A percentile compares a stretch with the other conserved stretches of the same genome.
Evolutionary conservation across 106 monocot species (phyloP).

Genomic region (Phalaenopsis aphrodite): DNA sequence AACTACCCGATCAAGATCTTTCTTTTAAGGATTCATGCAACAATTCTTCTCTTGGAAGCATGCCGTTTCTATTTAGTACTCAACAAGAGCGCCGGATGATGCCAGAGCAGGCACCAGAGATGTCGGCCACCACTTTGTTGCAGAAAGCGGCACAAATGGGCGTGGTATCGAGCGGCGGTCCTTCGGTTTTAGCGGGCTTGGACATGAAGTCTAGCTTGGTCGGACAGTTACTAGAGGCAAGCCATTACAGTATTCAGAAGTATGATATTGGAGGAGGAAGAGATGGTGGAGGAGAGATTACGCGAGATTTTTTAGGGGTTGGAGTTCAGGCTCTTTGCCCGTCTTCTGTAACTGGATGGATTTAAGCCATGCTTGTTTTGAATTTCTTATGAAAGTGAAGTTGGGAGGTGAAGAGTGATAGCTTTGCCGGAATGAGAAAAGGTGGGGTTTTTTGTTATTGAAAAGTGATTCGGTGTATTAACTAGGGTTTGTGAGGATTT

Average conservation of each 20-base stretch:
- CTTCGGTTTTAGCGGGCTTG: slow-evolving; percentile 8
- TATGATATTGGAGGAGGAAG: slow-evolving; percentile 3
- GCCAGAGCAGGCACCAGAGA: slow-evolving; percentile 8
- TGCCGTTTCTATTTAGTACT: slow-evolving; percentile 26
- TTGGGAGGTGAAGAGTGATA: not conserved
- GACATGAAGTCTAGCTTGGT: slow-evolving; percentile 17
- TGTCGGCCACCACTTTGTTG: slow-evolving; percentile 52
- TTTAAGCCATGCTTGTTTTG: slow-evolving; percentile 7
- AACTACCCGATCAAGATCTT: not conserved
- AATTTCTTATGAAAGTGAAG: no score
- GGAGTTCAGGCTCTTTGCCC: slow-evolving; percentile 34
- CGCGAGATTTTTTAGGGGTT: slow-evolving; percentile 43
- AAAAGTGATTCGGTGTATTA: not conserved
- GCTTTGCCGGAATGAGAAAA: not conserved
- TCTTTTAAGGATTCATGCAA: slow-evolving; percentile 1
- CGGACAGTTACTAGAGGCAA: not conserved
- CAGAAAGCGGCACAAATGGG: slow-evolving; percentile 57
- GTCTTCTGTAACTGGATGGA: slow-evolving; percentile 35
- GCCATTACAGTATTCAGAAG: slow-evolving; percentile 7
- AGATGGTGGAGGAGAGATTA: slow-evolving; percentile 6
- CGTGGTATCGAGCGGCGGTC: slow-evolving; percentile 7
- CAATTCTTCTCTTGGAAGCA: slow-evolving; percentile 12
- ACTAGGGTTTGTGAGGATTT: not conserved
- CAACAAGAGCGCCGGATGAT: slow-evolving; percentile 15
- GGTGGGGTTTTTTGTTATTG: not conserved